phyloP scores from a whole-genome alignment of 2,329 filamentous ascomycete species.

The Curvularia sp. region DNA sequence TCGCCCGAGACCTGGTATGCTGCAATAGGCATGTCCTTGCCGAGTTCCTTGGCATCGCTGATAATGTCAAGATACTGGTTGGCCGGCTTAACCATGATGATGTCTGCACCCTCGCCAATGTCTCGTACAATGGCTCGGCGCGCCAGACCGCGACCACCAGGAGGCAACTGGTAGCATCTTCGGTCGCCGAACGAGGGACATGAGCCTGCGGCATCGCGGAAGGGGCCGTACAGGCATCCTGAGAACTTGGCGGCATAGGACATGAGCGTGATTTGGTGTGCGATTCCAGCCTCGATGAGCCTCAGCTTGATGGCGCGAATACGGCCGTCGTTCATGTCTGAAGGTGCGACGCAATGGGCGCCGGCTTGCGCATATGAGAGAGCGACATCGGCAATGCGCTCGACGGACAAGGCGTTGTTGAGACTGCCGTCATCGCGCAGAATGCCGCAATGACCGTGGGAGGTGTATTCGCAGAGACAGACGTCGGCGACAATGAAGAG shows the following conservation, averaged over 20 bases:
- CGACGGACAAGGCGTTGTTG: constrained; percentile 92
- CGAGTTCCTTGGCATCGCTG: constrained; percentile 93
- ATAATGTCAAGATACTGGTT: constrained; percentile 97
- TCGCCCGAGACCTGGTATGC: constrained; percentile 98
- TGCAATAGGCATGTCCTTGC: constrained; percentile 87
- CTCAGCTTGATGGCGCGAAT: constrained; percentile 98
- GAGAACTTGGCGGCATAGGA: constrained; percentile 98
- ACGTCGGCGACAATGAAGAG: constrained; percentile 93
- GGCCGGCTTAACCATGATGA: constrained; percentile 99
- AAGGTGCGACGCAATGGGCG: constrained; percentile 94
- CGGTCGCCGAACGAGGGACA: constrained; percentile 91
- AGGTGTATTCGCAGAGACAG: constrained; percentile 98
- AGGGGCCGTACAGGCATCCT: constrained; percentile 94
- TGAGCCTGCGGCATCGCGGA: constrained; percentile 94
- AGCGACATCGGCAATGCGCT: constrained; percentile 97
- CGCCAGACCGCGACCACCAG: constrained; percentile 88
- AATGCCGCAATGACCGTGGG: constrained; percentile 96
- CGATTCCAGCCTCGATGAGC: constrained; percentile 91
- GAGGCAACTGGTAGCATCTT: constrained; percentile 95
- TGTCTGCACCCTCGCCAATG: constrained; percentile 91
- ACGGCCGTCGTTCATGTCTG: constrained; percentile 98
- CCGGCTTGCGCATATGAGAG: constrained; percentile 94
- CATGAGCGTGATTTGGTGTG: constrained; percentile 92
- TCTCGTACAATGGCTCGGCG: constrained; percentile 89
- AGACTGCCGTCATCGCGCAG: constrained; percentile 89